phyloP scores from a whole-genome alignment of 129 eudicot genomes.

The Kitagawia praeruptora region DNA sequence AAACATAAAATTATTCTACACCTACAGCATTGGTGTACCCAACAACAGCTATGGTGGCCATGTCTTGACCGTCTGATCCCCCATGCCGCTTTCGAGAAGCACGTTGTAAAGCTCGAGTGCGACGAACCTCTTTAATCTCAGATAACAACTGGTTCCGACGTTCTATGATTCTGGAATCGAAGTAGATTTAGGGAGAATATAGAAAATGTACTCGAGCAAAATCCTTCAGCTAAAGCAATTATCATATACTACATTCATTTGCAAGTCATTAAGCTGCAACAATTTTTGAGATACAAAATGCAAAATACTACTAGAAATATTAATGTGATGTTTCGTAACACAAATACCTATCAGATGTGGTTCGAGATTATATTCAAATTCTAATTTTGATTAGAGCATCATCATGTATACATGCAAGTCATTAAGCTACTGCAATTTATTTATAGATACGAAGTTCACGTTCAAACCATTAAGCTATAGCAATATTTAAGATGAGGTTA shows the following conservation, averaged over 20 bases:
- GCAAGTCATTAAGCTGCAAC: background rate
- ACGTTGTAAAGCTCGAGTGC: conserved; percentile 95
- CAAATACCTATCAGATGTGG: background rate
- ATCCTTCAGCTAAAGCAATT: background rate
- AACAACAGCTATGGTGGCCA: conserved; percentile 88
- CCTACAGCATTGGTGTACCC: conserved; percentile 99
- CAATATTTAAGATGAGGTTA: background rate
- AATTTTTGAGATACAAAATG: background rate
- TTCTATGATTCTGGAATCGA: conserved; percentile 60
- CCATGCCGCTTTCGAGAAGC: conserved; percentile 80
- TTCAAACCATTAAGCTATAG: background rate
- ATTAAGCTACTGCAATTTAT: background rate
- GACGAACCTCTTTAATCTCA: conserved; percentile 86
- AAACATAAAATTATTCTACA: background rate
- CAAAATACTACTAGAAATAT: background rate
- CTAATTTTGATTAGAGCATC: background rate
- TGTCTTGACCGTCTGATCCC: conserved; percentile 48
- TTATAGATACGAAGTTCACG: background rate
- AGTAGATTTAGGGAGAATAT: background rate
- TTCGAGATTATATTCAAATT: background rate
- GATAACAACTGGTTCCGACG: conserved; percentile 61
- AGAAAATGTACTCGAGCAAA: background rate
- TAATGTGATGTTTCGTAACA: background rate
- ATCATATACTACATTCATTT: background rate
- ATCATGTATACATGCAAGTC: background rate